Base-by-base conservation (phyloP, 148 eudicot species). In the Selenicereus undatus region DNA sequence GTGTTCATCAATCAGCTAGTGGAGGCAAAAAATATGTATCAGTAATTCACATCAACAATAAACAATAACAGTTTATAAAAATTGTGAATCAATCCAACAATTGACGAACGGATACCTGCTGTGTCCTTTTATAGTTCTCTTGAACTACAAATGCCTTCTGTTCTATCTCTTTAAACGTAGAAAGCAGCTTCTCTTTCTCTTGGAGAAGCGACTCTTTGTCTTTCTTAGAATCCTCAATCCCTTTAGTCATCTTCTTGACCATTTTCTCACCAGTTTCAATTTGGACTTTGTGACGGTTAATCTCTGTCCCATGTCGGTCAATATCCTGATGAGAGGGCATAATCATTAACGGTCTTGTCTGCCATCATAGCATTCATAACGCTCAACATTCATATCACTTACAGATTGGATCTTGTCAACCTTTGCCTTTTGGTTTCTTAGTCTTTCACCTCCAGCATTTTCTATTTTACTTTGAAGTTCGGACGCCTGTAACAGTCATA, bases 361-460 rank as follows among this genome's bases (percentile, higher is more conserved):
- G 39, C 58, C 45, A 30, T 5, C 18, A 10, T 39, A 64, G 36
- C 29, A 27, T 72, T 71, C 24, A 73, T 24, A 48, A 39, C 48
- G 69, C 21, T 30, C 72, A 54, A 52, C 64, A 54, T 8, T 29
- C 24, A 21, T 12, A 50, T 56, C 72, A 90, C 99, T 94, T 91
- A 97, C 99, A 58, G 92, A 83, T 78, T 97, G 95, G 65, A 97
- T 91, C 85, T 92, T 91, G 74, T 83, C 88, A 60, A 97, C 98
- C 80, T 88, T 92, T 35, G 88, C 80, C 88, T 89, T 94, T 62
- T 97, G 99, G 42, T 62, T 91, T 89, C 81, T 92, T 78, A 97
- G 88, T 82, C 62, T 91, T 82, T 91, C 97, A 79, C 99, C 98
- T 72, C 99, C 99, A 80, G 95, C 99, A 89, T 94, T 97, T 79